Base-by-base conservation (phyloP, 495 filamentous ascomycete genomes). In the Podospora pseudocomata region DNA sequence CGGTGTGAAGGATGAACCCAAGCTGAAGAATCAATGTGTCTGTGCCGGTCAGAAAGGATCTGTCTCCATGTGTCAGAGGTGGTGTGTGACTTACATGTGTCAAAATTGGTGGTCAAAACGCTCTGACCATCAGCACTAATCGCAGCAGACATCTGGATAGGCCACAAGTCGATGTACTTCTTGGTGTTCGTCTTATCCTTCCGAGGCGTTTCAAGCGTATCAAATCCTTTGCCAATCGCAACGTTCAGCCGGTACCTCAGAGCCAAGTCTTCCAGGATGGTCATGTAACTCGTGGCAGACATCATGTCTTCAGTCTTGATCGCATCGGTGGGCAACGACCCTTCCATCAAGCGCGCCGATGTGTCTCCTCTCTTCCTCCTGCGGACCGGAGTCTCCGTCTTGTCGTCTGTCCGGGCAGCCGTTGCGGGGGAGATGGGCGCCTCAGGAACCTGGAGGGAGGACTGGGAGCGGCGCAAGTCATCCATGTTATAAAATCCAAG, bases 111-210 rank as follows among this genome's bases (percentile, higher is more conserved):
- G 3, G 92, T 96, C 59, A 92, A 74, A 19, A 94, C 85, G 72
- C 89, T 93, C 69, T 89, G 86, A 15, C 79, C 79, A 15, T 86
- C 88, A 13, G 88, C 83, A 2, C 82, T 80, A 58, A 95, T 86
- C 68, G 93, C 91, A 34, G 92, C 92, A 13, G 91, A 92, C 86
- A 88, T 88, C 66, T 88, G 92, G 67, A 96, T 94, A 0, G 92
- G 92, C 92, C 92, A 96, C 11, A 96, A 80, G 70, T 96, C 92
- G 64, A 96, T 94, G 69, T 88, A 94, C 71, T 89, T 91, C 75
- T 95, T 95, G 3, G 77, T 80, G 60, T 89, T 84, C 30, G 74
- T 73, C 6, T 82, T 84, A 58, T 86, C 79, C 4, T 82, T 75
- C 54, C 82, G 75, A 0, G 92, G 92, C 2, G 92, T 81, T 72